Conservation (phyloP, 306 rosid species). For the Castanopsis chinensis region DNA sequence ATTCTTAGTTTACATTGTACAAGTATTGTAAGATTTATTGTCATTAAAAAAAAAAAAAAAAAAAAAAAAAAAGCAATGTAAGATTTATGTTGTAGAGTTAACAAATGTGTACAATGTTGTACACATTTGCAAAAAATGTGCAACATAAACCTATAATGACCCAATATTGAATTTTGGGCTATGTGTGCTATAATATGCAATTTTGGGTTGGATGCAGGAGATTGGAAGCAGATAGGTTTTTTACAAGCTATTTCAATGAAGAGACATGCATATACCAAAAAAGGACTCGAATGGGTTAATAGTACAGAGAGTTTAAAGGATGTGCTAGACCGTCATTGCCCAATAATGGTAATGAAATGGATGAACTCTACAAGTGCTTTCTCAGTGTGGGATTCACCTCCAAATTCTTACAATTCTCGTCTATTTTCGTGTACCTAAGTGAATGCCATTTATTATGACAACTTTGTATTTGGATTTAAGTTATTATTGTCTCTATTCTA, state of each 20-base stretch:
- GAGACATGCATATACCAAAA: slow-evolving; percentile 48
- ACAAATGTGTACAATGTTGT: no score
- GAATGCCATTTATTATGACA: neutral
- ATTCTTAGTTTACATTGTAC: no score
- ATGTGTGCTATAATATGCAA: neutral
- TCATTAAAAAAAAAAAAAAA: no score
- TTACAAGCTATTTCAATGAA: slow-evolving; percentile 51
- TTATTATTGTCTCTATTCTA: no score
- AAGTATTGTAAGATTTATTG: no score
- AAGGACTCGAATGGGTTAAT: slow-evolving; percentile 59
- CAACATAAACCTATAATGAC: no score
- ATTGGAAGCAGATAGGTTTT: slow-evolving; percentile 57
- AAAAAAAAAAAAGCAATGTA: no score
- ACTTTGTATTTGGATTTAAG: neutral
- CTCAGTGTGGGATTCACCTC: slow-evolving; percentile 60
- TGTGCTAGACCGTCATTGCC: slow-evolving; percentile 52
- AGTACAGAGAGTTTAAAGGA: slow-evolving; percentile 51
- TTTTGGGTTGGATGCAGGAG: slow-evolving; percentile 36
- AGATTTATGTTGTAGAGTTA: no score
- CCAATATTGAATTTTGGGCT: no score
- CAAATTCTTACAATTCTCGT: slow-evolving; percentile 37
- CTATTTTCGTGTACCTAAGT: slow-evolving; percentile 36
- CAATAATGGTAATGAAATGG: slow-evolving; percentile 52
- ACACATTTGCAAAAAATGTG: no score
- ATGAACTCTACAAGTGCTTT: slow-evolving; percentile 55